These are phyloP conservation scores for Ophiobolus disseminans DNA, from an alignment of 2,329 filamentous ascomycete species.

Conservation along the genomic window DNA sequence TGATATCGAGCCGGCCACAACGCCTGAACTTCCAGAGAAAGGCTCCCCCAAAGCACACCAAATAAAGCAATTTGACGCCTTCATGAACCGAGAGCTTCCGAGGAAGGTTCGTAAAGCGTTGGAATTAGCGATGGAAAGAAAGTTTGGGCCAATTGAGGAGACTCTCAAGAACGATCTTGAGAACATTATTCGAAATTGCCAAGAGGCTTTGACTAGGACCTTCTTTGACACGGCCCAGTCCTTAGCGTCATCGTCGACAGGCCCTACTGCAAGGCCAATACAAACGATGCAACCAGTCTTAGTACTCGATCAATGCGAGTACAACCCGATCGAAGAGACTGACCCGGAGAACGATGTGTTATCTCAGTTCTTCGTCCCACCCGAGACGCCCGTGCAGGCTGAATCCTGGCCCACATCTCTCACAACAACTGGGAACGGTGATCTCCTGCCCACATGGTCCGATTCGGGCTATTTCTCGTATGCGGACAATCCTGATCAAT, in stretches of 20 bases:
- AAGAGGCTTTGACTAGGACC: constrained; percentile 6
- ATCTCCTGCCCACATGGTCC: not conserved
- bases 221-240: not conserved
- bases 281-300: not conserved
- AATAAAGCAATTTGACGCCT: constrained; percentile 9
- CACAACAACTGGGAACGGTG: no score
- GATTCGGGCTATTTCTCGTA: no score
- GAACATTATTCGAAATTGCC: constrained; percentile 6
- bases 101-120: constrained; percentile 9
- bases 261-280: not conserved
- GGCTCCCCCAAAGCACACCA: constrained; percentile 6
- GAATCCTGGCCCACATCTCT: not conserved
- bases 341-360: not conserved
- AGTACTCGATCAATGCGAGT: not conserved
- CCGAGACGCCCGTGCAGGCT: not conserved
- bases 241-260: not conserved
- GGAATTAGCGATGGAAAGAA: constrained; percentile 1
- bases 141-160: constrained; percentile 8
- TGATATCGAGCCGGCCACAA: not conserved
- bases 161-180: constrained; percentile 13
- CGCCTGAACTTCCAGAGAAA: not conserved
- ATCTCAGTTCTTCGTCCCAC: not conserved
- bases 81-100: constrained; percentile 10
- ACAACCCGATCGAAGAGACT: not conserved
- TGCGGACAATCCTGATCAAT: no score